These are phyloP conservation scores for Lachnellula willkommii DNA, from an alignment of 2,329 filamentous ascomycete species.

Conservation along the genomic window DNA sequence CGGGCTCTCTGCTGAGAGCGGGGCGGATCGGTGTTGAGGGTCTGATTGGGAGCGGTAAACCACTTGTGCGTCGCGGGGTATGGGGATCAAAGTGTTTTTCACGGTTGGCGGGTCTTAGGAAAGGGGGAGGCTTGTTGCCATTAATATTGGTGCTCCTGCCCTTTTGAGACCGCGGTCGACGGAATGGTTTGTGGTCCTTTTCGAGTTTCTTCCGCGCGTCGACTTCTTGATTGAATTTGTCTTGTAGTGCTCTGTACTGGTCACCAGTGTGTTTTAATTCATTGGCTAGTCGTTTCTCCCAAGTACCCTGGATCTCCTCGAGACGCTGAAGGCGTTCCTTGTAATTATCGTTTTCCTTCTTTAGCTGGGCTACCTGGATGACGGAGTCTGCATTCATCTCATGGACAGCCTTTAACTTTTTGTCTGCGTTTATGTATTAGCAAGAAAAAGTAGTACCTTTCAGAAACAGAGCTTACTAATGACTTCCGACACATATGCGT, in stretches of 20 bases:
- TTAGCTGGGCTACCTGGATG: constrained; percentile 5
- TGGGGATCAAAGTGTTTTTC: not conserved
- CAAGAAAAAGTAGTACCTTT: not conserved
- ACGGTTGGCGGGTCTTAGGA: not conserved
- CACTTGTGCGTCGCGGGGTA: constrained; percentile 1
- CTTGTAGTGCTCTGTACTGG: constrained; percentile 18
- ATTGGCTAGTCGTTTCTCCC: constrained; percentile 17
- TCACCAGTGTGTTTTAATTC: constrained; percentile 20
- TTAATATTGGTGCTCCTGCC: constrained; percentile 9
- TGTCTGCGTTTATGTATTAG: constrained; percentile 12
- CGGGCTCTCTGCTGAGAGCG: constrained; percentile 2
- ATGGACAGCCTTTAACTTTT: constrained; percentile 15
- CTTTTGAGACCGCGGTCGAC: constrained; percentile 5
- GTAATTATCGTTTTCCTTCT: constrained; percentile 11
- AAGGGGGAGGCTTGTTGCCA: not conserved
- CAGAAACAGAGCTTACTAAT: constrained; percentile 30
- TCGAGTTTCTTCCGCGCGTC: constrained; percentile 14
- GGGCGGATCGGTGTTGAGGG: constrained; percentile 17
- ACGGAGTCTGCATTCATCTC: constrained; percentile 6
- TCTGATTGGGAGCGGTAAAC: constrained; percentile 10
- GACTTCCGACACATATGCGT: constrained; percentile 28
- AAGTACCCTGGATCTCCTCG: constrained; percentile 14
- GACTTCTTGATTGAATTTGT: constrained; percentile 18
- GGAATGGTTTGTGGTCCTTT: constrained; percentile 9
- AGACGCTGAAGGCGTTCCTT: constrained; percentile 17